These are phyloP conservation scores for Ormosia semicastrata DNA, from an alignment of 306 rosid species.

Conservation along the genomic window DNA sequence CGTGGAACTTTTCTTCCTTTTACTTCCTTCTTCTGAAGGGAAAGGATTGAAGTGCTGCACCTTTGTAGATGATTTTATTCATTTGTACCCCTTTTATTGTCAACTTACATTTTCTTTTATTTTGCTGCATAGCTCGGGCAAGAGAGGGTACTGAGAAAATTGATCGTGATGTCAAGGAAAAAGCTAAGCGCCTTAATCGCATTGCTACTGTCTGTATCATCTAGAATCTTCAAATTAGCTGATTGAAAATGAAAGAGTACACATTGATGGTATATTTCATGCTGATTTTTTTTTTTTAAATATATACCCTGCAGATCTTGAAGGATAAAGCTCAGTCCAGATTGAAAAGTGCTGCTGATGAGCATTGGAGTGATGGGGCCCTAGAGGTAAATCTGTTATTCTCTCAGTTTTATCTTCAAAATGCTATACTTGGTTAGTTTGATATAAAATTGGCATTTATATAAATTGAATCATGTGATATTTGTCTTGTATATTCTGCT, in stretches of 20 bases:
- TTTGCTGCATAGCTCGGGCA: slow-evolving; percentile 73
- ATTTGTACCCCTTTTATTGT: background rate
- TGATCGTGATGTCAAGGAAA: slow-evolving; percentile 80
- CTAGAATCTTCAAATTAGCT: slow-evolving; percentile 18
- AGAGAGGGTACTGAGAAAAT: slow-evolving; percentile 80
- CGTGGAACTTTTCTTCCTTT: background rate
- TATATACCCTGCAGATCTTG: slow-evolving; percentile 52
- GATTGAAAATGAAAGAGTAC: slow-evolving; percentile 21
- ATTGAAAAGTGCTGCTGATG: slow-evolving; percentile 85
- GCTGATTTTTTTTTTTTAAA: background rate
- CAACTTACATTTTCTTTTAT: slow-evolving; percentile 21
- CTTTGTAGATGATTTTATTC: slow-evolving; percentile 2
- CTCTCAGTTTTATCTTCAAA: background rate
- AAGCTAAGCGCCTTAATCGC: slow-evolving; percentile 67
- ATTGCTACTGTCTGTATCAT: slow-evolving; percentile 65
- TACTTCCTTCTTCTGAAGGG: slow-evolving; percentile 7
- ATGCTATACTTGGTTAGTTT: slow-evolving; percentile 19
- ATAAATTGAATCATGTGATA: background rate
- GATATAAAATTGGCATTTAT: background rate
- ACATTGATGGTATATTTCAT: slow-evolving; percentile 3
- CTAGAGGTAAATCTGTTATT: slow-evolving; percentile 65
- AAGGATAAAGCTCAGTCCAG: slow-evolving; percentile 76
- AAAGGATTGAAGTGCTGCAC: slow-evolving; percentile 4
- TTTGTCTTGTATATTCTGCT: slow-evolving; percentile 8
- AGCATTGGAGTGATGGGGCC: slow-evolving; percentile 99